Evolutionary conservation across 257 asterid species (phyloP).

Genomic region (Verbascum thapsus): DNA sequence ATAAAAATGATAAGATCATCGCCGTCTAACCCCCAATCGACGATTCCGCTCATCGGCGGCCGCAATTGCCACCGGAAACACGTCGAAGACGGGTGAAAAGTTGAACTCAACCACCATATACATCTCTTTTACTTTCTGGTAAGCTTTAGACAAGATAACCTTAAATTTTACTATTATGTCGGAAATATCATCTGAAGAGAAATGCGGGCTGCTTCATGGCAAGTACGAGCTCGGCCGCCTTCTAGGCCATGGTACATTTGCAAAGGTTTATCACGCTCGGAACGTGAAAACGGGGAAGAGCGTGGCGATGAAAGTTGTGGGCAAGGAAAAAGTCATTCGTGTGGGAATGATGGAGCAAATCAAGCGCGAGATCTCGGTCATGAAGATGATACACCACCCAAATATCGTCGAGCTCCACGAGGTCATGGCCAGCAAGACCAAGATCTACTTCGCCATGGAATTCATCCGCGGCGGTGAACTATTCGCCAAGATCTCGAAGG

Average conservation of each 20-base stretch:
- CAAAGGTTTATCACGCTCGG: conserved; percentile 53
- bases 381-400: conserved; percentile 49
- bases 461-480: conserved; percentile 58
- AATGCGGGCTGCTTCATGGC: conserved; percentile 38
- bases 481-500: conserved; percentile 46
- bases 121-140: neutral
- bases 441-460: conserved; percentile 53
- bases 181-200: conserved; percentile 34
- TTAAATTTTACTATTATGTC: neutral
- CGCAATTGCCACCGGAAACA: conserved; percentile 85
- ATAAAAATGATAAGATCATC: conserved; percentile 63
- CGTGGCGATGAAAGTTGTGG: conserved; percentile 57
- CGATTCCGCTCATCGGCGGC: conserved; percentile 46
- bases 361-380: conserved; percentile 51
- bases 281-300: conserved; percentile 41
- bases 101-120: neutral
- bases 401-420: conserved; percentile 57
- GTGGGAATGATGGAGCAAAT: conserved; percentile 50
- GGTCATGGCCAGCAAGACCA: conserved; percentile 52
- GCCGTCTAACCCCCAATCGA: conserved; percentile 43
- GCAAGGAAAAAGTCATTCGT: conserved; percentile 47
- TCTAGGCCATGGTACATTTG: conserved; percentile 61
- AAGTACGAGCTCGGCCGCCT: conserved; percentile 52
- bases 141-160: neutral
- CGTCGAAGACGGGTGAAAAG: conserved; percentile 80